Evolutionary conservation across 2,329 filamentous ascomycete species (phyloP), one percentile per base, ranked within the genome.

Genomic region (Penicillium paneum): DNA sequence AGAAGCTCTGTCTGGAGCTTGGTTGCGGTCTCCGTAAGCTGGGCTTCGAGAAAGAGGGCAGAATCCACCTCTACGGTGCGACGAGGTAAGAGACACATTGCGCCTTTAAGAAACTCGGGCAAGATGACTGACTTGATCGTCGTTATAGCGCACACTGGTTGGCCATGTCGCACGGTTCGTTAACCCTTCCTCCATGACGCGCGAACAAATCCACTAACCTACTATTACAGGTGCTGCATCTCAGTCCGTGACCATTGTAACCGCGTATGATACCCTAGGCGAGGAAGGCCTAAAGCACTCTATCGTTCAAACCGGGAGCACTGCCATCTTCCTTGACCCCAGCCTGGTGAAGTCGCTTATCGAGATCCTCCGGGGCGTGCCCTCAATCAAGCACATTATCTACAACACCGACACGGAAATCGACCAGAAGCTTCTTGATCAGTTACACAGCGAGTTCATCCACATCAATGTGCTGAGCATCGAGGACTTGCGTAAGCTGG

Each of bases 261-360:
- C 93, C 42, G 91, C 92, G 47, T 97, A 97, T 75, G 92, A 97
- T 73, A 96, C 91, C 29, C 86, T 97, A 41, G 92, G 92, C 50
- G 83, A 90, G 66, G 85, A 87, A 58, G 92, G 91, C 43, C 83
- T 97, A 59, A 85, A 88, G 76, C 91, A 96, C 78, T 95, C 91
- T 3, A 83, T 97, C 60, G 80, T 86, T 21, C 89, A 96, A 76
- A 94, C 91, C 49, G 80, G 85, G 58, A 88, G 90, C 49, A 85
- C 85, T 65, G 87, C 87, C 72, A 93, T 97, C 79, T 96, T 92
- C 76, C 82, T 91, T 59, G 92, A 97, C 70, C 88, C 92, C 8
- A 85, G 89, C 64, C 84, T 96, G 46, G 77, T 89, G 49, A 79
- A 79, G 13, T 85, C 85, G 5, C 79, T 87, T 43, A 71, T 78